Conservation (phyloP, 441 rosid species). For the Erysimum pusillum region DNA sequence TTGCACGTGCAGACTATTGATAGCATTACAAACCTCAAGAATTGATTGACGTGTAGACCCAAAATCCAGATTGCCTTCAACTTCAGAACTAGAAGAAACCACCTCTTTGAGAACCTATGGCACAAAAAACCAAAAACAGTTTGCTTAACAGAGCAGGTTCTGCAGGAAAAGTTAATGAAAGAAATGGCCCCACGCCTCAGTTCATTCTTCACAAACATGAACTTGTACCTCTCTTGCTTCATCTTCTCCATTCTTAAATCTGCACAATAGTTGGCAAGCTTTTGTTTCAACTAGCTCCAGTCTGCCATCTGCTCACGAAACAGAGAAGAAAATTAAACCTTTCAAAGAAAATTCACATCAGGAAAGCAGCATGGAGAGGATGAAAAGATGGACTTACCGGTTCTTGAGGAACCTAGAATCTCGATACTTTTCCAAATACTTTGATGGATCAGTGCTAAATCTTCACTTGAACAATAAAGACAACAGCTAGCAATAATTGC, state of each 20-base stretch:
- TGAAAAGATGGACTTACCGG: slow-evolving; percentile 54
- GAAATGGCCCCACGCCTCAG: neutral
- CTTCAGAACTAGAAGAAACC: slow-evolving; percentile 58
- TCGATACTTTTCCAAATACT: slow-evolving; percentile 75
- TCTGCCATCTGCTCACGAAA: slow-evolving; percentile 54
- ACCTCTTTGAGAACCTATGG: slow-evolving; percentile 69
- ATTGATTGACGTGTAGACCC: slow-evolving; percentile 74
- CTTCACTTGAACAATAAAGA: slow-evolving; percentile 74
- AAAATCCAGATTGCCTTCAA: slow-evolving; percentile 65
- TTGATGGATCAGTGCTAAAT: slow-evolving; percentile 74
- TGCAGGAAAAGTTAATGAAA: neutral
- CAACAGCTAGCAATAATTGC: slow-evolving; percentile 82
- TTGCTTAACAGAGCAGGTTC: neutral
- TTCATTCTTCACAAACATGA: slow-evolving; percentile 5
- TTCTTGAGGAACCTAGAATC: slow-evolving; percentile 61
- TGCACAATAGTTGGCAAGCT: slow-evolving; percentile 78
- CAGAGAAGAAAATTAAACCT: slow-evolving; percentile 8
- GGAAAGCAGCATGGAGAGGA: neutral
- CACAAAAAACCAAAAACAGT: slow-evolving; percentile 25
- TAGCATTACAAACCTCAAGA: slow-evolving; percentile 69
- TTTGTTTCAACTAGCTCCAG: slow-evolving; percentile 70
- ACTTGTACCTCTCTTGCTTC: slow-evolving; percentile 73
- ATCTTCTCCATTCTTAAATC: slow-evolving; percentile 71
- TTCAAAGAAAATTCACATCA: slow-evolving; percentile 4
- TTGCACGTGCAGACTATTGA: neutral